Evolutionary conservation across 202 grass and related monocot species (phyloP), one percentile per base, ranked within the genome.

Genomic region (Cymbopogon flexuosus): DNA sequence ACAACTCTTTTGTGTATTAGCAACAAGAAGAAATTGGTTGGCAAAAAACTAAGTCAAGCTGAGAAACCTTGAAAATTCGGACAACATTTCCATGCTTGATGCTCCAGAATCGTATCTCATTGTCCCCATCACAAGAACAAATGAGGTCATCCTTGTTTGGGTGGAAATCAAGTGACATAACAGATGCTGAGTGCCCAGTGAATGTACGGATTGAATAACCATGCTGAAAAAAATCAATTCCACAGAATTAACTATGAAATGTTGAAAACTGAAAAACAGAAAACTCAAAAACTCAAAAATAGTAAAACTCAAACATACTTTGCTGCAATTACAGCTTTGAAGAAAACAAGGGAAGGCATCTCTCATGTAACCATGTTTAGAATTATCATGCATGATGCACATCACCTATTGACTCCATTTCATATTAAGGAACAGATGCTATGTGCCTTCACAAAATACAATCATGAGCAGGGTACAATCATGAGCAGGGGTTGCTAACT

Each of bases 121-220:
- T 83, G 51, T 94, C 84, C 30, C 81, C 81, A 65, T 94, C 89
- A 80, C 89, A 91, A 52, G 92, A 94, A 62, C 86, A 87, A 54
- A 94, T 85, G 22, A 94, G 92, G 69, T 94, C 92, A 83, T 94
- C 92, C 82, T 91, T 94, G 58, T 75, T 91, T 59, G 92, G 86
- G 89, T 94, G 92, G 39, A 94, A 94, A 81, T 94, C 92, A 62
- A 94, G 23, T 29, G 92, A 94, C 78, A 87, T 87, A 58, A 89
- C 86, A 87, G 92, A 84, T 80, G 86, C 86, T 40, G 43, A 87
- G 79, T 94, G 92, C 30, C 92, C 92, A 10, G 84, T 89, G 69
- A 91, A 94, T 15, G 75, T 91, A 22, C 84, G 84, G 64, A 85
- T 68, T 45, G 92, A 76, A 65, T 81, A 89, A 22, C 67, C 78